Evolutionary conservation across 495 filamentous ascomycete species (phyloP).

Genomic region (Clohesyomyces aquaticus): DNA sequence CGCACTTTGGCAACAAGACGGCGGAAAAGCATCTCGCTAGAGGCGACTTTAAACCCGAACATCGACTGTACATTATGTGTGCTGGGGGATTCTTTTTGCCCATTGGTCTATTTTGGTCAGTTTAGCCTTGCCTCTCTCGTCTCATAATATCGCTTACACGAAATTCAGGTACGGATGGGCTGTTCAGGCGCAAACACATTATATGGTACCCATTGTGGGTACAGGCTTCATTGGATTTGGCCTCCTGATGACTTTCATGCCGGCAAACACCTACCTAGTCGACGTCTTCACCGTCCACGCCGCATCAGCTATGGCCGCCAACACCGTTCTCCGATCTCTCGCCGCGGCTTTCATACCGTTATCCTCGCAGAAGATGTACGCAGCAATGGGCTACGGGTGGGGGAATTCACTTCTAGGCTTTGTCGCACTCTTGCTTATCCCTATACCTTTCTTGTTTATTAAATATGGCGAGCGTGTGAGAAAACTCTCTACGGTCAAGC

Average conservation of each 20-base stretch:
- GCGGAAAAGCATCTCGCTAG: conserved; percentile 27
- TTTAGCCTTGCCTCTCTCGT: background rate
- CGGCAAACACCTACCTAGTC: conserved; percentile 43
- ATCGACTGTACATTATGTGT: conserved; percentile 42
- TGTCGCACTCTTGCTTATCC: conserved; percentile 42
- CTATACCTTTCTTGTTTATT: conserved; percentile 47
- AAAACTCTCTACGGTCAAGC: conserved; percentile 56
- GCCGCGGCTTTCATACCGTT: conserved; percentile 40
- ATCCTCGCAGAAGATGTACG: conserved; percentile 43
- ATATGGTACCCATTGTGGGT: conserved; percentile 43
- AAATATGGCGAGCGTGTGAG: conserved; percentile 48
- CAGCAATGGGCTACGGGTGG: conserved; percentile 47
- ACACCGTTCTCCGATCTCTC: conserved; percentile 37
- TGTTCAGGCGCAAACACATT: conserved; percentile 41
- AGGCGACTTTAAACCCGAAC: conserved; percentile 43
- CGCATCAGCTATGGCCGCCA: conserved; percentile 41
- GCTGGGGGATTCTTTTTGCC: conserved; percentile 38
- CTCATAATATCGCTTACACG: background rate
- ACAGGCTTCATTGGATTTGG: conserved; percentile 43
- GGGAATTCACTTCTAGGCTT: conserved; percentile 49
- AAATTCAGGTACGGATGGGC: conserved; percentile 42
- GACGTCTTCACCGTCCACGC: conserved; percentile 43
- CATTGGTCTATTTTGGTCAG: conserved; percentile 42
- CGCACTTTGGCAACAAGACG: conserved; percentile 36
- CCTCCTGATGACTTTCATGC: conserved; percentile 43